Conservation (phyloP, 257 asterid species). For the Capsicum rhomboideum region DNA sequence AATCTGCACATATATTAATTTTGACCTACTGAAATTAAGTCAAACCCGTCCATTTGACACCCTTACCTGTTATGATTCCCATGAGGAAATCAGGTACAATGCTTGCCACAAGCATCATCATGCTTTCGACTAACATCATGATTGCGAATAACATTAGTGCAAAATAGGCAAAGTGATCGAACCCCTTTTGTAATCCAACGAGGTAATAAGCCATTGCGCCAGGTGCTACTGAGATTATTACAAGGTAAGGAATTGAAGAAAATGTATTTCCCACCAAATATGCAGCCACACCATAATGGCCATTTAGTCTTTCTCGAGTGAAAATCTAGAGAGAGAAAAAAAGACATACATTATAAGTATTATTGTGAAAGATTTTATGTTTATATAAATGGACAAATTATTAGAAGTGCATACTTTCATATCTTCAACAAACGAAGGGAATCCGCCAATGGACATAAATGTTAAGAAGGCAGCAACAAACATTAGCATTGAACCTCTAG, state of each 20-base stretch:
- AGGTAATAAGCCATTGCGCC: conserved; percentile 50
- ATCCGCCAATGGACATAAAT: conserved; percentile 63
- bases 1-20: too few relatives aligned
- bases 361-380: neutral
- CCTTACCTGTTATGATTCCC: too few relatives aligned
- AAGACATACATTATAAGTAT: neutral
- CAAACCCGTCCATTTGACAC: neutral
- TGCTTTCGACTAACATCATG: conserved; percentile 53
- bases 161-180: conserved; percentile 34
- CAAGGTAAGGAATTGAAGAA: conserved; percentile 45
- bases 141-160: conserved; percentile 2
- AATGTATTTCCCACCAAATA: conserved; percentile 43
- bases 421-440: conserved; percentile 12
- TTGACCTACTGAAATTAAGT: too few relatives aligned
- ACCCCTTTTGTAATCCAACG: conserved; percentile 39
- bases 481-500: conserved; percentile 46
- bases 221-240: conserved; percentile 30
- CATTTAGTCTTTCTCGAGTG: conserved; percentile 45
- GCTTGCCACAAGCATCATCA: too few relatives aligned
- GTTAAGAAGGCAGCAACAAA: conserved; percentile 41
- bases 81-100: conserved; percentile 39
- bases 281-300: conserved; percentile 38
- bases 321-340: conserved; percentile 25
- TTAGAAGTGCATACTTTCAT: conserved; percentile 31
- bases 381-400: neutral